Evolutionary conservation across 2,329 filamentous ascomycete species (phyloP).

Genomic region (Claviceps sp.): DNA sequence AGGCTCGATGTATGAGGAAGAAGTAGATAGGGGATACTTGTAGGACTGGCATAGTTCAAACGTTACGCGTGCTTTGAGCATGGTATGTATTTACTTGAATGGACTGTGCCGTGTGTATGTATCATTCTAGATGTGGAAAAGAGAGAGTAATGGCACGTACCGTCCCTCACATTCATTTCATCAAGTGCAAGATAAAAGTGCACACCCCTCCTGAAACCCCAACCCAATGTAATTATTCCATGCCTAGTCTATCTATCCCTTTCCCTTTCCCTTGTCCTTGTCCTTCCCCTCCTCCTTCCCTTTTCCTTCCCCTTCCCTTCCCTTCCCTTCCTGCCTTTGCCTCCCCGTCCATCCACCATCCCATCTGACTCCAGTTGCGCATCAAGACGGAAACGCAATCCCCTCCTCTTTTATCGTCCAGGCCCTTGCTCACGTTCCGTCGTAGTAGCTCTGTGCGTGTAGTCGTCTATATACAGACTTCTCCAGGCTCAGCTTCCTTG

Average conservation of each 20-base stretch:
- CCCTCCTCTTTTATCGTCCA: neutral
- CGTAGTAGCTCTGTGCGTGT: neutral
- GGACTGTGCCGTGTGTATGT: too few species aligned
- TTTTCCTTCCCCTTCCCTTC: neutral
- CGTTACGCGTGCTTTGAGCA: too few species aligned
- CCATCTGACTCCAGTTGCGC: neutral
- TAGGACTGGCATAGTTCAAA: too few species aligned
- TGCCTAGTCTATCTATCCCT: slow-evolving; percentile 13
- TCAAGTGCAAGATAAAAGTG: too few species aligned
- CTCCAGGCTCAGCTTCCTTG: neutral
- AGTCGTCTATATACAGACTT: neutral
- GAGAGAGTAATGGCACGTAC: too few species aligned
- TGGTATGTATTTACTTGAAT: too few species aligned
- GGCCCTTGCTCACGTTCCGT: neutral
- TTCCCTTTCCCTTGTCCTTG: slow-evolving; percentile 6
- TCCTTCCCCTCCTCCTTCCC: neutral
- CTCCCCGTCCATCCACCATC: too few species aligned
- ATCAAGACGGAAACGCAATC: neutral
- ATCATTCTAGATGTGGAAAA: too few species aligned
- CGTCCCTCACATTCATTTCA: too few species aligned
- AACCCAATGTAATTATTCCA: neutral
- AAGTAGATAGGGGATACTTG: too few species aligned
- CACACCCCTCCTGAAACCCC: neutral
- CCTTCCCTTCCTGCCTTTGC: neutral
- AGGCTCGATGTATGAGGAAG: too few species aligned